Evolutionary conservation across 257 asterid species (phyloP).

Genomic region (Thymus quinquecostatus): DNA sequence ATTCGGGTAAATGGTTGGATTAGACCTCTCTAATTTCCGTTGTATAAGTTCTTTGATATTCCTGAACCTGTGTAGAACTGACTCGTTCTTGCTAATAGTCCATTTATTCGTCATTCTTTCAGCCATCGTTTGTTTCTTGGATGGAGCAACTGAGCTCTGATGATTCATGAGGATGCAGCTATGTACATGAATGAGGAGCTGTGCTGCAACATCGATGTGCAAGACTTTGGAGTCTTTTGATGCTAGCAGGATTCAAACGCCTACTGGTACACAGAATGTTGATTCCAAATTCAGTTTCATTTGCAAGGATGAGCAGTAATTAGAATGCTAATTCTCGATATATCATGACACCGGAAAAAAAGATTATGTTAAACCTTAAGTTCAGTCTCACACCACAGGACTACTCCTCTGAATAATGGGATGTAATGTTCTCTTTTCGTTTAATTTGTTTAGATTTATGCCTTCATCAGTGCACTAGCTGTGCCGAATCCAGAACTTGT

Average conservation of each 20-base stretch:
- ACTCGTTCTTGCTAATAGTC: neutral
- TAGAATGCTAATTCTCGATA: too few species aligned
- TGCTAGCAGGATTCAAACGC: constrained; percentile 12
- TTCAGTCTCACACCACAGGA: too few species aligned
- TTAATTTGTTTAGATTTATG: too few species aligned
- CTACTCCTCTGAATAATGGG: too few species aligned
- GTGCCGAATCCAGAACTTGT: too few species aligned
- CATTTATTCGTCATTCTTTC: neutral
- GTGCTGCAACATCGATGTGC: constrained; percentile 5
- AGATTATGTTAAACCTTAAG: too few species aligned
- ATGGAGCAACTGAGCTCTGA: neutral
- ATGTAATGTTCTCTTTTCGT: too few species aligned
- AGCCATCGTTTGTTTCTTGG: neutral
- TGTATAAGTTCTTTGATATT: neutral
- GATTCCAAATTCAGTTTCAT: neutral
- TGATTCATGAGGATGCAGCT: constrained; percentile 18
- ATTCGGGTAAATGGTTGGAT: constrained; percentile 37
- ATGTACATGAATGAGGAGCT: neutral
- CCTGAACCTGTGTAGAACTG: neutral
- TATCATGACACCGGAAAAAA: too few species aligned
- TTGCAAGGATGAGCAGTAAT: too few species aligned
- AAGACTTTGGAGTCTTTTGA: neutral
- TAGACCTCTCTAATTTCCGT: neutral
- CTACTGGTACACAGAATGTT: neutral
- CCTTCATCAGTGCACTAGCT: too few species aligned